Base-by-base conservation (phyloP, 75 land plant species). In the Adiantum capillusveneris region DNA sequence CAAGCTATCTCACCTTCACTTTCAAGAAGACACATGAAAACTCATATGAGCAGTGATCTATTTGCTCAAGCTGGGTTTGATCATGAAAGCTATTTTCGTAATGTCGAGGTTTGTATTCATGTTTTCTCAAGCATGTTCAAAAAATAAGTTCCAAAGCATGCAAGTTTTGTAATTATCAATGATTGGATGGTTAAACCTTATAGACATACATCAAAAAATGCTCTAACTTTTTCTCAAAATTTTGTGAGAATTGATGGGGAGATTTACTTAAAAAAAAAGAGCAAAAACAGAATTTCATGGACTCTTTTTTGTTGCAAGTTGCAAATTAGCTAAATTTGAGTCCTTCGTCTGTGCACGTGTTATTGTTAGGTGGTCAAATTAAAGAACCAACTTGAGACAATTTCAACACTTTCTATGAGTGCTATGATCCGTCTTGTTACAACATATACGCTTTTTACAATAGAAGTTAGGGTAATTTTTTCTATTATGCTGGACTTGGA, bases 401-500 rank as follows among this genome's bases (percentile, higher is more conserved):
- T 53, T 21, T 41, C 74, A n/a, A 75, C 70, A 22, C 52, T 87
- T 11, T 53, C 56, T 27, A 65, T 75, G 17, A 44, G 79, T 25
- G 87, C 96, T 0, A 87, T 42, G 83, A 80, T 55, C 85, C 97
- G 1, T 71, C 65, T 16, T 91, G 97, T 59, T 91, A 91, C 51
- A 65, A 79, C 56, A 84, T 87, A 16, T 69, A 59, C 53, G 77
- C 69, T 13, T 80, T 84, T 0, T 57, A 48, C 21, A 79, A 73
- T 29, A 66, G 62, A 12, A 85, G 70, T 37, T 91, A 94, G 97
- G 97, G 97, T 0, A 78, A 76, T 55, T 87, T 80, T 58, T 84
- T 91, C 73, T 91, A 79, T 66, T 91, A 84, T 63, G 97, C 94
- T 5, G 97, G 97, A 0, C 93, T 94, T 18, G 97, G 97, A 28